phyloP scores from a whole-genome alignment of 345 rosid species.

The Moricandia arvensis region DNA sequence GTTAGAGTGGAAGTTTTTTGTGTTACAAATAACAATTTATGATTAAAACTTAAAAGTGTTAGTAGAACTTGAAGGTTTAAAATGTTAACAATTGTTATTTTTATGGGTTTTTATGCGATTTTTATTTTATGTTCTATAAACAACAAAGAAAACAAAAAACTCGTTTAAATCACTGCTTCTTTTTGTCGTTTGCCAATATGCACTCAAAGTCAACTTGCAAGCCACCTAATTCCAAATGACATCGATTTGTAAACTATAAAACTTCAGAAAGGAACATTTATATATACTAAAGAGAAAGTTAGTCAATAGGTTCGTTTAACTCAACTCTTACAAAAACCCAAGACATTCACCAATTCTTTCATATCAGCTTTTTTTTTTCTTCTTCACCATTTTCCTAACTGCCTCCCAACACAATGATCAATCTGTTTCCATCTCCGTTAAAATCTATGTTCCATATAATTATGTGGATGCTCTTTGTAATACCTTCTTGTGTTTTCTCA shows the following conservation, averaged over 20 bases:
- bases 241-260: neutral
- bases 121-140: too few relatives aligned
- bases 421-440: neutral
- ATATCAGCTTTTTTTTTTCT: neutral
- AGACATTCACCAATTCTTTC: conserved; percentile 5
- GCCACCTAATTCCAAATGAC: neutral
- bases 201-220: neutral
- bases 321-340: neutral
- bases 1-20: too few relatives aligned
- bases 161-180: too few relatives aligned
- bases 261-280: neutral
- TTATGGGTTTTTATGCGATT: too few relatives aligned
- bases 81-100: too few relatives aligned
- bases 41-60: too few relatives aligned
- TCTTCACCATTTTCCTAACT: neutral
- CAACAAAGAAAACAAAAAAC: too few relatives aligned
- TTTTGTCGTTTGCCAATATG: neutral
- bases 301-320: neutral
- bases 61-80: too few relatives aligned
- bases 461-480: conserved; percentile 14
- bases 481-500: conserved; percentile 29
- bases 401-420: conserved; percentile 21
- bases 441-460: neutral
- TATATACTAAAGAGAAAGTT: neutral
- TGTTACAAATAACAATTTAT: too few relatives aligned